These are phyloP conservation scores for Alnus glutinosa DNA, from an alignment of 306 rosid genomes.

Conservation along the genomic window DNA sequence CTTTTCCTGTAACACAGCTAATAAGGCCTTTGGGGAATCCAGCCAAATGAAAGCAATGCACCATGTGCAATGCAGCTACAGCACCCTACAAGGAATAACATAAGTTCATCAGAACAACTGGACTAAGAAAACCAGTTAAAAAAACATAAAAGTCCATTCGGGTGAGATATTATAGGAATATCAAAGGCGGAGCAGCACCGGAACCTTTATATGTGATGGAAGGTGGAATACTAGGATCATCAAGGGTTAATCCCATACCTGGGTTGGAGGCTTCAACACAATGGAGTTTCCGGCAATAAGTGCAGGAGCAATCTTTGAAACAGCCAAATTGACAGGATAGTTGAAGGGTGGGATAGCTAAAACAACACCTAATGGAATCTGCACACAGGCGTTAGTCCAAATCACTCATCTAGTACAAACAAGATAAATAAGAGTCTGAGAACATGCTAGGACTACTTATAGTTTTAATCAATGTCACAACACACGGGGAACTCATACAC, in stretches of 20 bases:
- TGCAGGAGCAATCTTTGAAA: constrained; percentile 94
- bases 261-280: constrained; percentile 99
- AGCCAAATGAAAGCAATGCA: constrained; percentile 94
- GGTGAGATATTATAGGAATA: too few species aligned
- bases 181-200: too few species aligned
- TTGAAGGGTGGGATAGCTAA: constrained; percentile 98
- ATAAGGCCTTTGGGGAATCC: constrained; percentile 95
- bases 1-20: constrained; percentile 91
- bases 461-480: background rate
- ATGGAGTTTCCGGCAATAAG: constrained; percentile 95
- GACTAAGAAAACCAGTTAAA: background rate
- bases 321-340: constrained; percentile 97
- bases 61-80: constrained; percentile 87
- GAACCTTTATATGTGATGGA: background rate
- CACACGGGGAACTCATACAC: background rate
- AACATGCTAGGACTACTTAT: background rate
- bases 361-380: constrained; percentile 97
- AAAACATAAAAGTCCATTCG: background rate
- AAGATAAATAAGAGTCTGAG: background rate
- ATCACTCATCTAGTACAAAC: background rate
- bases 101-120: background rate
- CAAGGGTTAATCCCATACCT: constrained; percentile 44
- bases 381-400: constrained; percentile 10
- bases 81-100: constrained; percentile 63
- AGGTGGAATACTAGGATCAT: background rate